Evolutionary conservation across 805 yeast genomes (phyloP).

Genomic region (Wickerhamomyces silvicola): DNA sequence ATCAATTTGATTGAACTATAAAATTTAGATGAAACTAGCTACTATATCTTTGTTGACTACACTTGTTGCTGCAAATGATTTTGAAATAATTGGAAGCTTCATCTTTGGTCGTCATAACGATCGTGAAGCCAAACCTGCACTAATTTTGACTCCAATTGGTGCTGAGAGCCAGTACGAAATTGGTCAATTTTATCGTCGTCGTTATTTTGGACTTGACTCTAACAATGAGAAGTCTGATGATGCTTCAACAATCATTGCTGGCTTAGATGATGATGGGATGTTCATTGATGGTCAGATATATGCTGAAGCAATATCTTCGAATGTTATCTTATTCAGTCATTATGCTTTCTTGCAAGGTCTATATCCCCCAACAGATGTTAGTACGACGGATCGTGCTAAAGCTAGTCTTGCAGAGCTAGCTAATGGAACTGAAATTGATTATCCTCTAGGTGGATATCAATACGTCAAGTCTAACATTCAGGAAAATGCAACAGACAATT

Average conservation of each 20-base stretch:
- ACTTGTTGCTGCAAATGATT: too few relatives aligned
- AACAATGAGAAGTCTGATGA: slow-evolving; percentile 17
- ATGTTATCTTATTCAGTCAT: slow-evolving; percentile 36
- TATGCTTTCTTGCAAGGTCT: slow-evolving; percentile 41
- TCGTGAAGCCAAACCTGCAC: slow-evolving; percentile 40
- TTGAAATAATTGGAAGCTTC: slow-evolving; percentile 33
- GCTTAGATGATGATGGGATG: slow-evolving; percentile 28
- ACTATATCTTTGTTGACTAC: too few relatives aligned
- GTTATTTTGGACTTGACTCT: slow-evolving; percentile 34
- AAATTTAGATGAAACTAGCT: too few relatives aligned
- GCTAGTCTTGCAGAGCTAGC: too few relatives aligned
- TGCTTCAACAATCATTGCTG: slow-evolving; percentile 26
- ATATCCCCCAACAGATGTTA: slow-evolving; percentile 34
- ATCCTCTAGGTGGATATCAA: slow-evolving; percentile 40
- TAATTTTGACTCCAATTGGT: slow-evolving; percentile 37
- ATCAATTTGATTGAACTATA: too few relatives aligned
- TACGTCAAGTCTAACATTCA: slow-evolving; percentile 35
- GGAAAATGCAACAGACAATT: slow-evolving; percentile 28
- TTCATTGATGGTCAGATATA: slow-evolving; percentile 31
- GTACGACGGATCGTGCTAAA: too few relatives aligned
- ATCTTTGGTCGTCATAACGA: slow-evolving; percentile 46
- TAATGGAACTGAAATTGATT: slow-evolving; percentile 33
- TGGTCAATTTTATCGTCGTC: slow-evolving; percentile 35
- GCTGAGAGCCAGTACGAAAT: slow-evolving; percentile 29
- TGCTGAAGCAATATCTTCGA: slow-evolving; percentile 28